Base-by-base conservation (phyloP, 2,329 filamentous ascomycete species). In the Aspergillus carbonarius region DNA sequence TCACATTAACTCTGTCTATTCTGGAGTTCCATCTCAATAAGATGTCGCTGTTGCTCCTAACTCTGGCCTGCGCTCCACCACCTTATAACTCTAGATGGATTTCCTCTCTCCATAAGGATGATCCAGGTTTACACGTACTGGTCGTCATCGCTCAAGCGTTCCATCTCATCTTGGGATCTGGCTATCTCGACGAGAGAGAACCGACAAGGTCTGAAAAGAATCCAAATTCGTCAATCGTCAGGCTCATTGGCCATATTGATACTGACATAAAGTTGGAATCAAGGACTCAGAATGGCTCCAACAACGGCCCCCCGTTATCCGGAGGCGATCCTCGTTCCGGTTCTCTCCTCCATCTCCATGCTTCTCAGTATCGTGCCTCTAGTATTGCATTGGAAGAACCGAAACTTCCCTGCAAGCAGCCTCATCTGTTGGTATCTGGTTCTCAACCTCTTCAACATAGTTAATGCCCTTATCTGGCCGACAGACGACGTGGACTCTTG, bases 391-490 rank as follows among this genome's bases (percentile, higher is more conserved):
- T 76, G 81, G 59, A 79, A 79, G 54, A 84, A 86, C 63, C 78
- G 79, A 58, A 90, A 90, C 70, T 75, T 88, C 53, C 81, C 85
- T 12, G 83, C 85, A 6, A 79, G 80, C 17, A 81, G 79, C 30
- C 76, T 89, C 35, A 81, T 87, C 50, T 68, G 78, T 52, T 88
- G 84, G 79, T 74, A 83, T 54, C 72, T 82, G 23, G 58, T 86
- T n/a, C 70, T 81, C 58, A 88, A 88, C 65, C 57, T 86, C 54
- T 79, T 83, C 69, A 83, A 80, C 63, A 78, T 86, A 61, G 72
- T 85, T 76, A 90, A 90, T 67, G 78, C 86, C 1, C 70, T 88
- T 51, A 81, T 89, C 60, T 91, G 88, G 88, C 81, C 82, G 0
- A 82, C 78, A 7, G 84, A 88, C 62, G 76, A 88, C 62, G 66